Percentiles rank a stretch among this genome's conserved stretches.
phyloP scores from a whole-genome alignment of 257 asterid species.

The Avicennia marina region DNA sequence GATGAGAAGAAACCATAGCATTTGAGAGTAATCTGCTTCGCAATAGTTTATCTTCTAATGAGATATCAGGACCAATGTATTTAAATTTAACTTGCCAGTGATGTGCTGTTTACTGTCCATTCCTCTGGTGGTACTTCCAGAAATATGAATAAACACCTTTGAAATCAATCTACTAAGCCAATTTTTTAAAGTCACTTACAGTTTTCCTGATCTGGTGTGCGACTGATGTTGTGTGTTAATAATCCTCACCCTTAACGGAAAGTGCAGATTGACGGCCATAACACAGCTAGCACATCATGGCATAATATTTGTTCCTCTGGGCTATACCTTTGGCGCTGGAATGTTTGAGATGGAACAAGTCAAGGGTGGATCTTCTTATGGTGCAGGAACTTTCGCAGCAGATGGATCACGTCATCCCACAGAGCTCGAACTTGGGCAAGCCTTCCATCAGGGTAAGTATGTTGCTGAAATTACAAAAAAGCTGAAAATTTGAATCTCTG shows the following conservation, averaged over 20 bases:
- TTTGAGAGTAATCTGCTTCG: no score
- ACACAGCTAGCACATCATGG: conserved; percentile 92
- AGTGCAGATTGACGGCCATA: conserved; percentile 66
- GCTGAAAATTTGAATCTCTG: conserved; percentile 40
- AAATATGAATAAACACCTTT: no score
- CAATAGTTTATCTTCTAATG: no score
- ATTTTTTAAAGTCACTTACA: no score
- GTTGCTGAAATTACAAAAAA: conserved; percentile 62
- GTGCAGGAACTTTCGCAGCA: conserved; percentile 84
- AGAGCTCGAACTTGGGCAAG: conserved; percentile 69
- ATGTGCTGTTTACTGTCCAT: no score
- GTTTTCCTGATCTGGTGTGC: no score
- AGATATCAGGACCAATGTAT: no score
- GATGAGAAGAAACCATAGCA: no score
- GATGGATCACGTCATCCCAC: conserved; percentile 84
- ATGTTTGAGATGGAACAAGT: conserved; percentile 86
- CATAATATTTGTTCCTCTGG: conserved; percentile 78
- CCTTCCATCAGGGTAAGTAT: conserved; percentile 84
- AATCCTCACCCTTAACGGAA: not conserved
- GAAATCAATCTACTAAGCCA: no score
- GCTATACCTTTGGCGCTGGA: conserved; percentile 71
- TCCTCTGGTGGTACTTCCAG: no score
- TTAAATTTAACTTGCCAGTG: no score
- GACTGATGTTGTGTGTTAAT: no score
- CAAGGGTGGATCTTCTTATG: conserved; percentile 84